These are phyloP conservation scores for Mrakia blollopis DNA, from an alignment of 768 basidiomycete species.

Conservation along the genomic window DNA sequence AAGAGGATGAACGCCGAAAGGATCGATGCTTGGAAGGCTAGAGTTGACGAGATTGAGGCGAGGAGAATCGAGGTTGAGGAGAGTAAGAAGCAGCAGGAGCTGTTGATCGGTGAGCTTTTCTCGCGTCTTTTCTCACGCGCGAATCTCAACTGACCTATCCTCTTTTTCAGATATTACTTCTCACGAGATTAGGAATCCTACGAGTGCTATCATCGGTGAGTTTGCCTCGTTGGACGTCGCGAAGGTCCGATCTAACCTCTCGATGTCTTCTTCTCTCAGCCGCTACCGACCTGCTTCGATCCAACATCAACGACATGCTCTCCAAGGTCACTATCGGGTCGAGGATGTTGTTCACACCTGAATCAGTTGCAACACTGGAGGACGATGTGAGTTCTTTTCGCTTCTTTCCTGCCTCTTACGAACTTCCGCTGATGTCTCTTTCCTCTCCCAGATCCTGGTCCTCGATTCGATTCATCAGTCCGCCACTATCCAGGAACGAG, in stretches of 20 bases:
- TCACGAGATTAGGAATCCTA: conserved; percentile 19
- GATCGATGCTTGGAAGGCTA: conserved; percentile 6
- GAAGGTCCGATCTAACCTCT: background rate
- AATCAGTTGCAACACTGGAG: background rate
- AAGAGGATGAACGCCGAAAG: conserved; percentile 9
- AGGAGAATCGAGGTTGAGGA: conserved; percentile 7
- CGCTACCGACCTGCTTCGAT: conserved; percentile 2
- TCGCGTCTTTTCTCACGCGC: background rate
- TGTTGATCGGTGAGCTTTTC: background rate
- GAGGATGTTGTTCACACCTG: background rate
- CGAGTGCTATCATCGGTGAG: conserved; percentile 3
- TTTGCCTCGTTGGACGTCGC: background rate
- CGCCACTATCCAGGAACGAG: conserved; percentile 6
- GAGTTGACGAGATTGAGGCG: background rate
- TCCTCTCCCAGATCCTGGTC: background rate
- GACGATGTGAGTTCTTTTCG: conserved; percentile 10
- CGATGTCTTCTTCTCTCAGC: background rate
- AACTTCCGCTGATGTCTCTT: background rate
- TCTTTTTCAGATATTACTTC: conserved; percentile 5
- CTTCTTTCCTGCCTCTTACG: background rate
- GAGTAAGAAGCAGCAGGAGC: conserved; percentile 19
- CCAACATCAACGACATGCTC: conserved; percentile 13
- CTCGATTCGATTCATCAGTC: conserved; percentile 22
- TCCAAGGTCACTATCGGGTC: conserved; percentile 6
- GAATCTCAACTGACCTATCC: background rate